Base-by-base conservation (phyloP, 1,139 yeast genomes). In the Kurtzmaniella natalensis region DNA sequence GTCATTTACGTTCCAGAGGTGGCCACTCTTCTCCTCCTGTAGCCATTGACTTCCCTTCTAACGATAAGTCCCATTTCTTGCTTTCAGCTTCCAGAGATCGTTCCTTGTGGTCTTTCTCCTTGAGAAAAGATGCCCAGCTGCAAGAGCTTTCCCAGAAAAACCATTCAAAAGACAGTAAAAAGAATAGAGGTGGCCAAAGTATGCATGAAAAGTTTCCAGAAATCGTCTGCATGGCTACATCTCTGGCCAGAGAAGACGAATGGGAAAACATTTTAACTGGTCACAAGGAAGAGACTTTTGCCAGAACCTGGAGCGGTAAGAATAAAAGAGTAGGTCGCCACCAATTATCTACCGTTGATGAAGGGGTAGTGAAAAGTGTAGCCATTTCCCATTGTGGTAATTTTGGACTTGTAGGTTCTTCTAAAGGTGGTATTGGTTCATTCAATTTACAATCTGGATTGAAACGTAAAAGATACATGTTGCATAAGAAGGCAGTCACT, bases 221-320 rank as follows among this genome's bases (percentile, higher is more conserved):
- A 45, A 79, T 89, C 39, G 65, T 76, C 3, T 69, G 77, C 27
- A 69, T 92, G 42, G 81, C 95, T 1, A 80, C 84, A 43, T 85
- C 85, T 40, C 78, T 77, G 39, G 76, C 86, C 20, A 76, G 94
- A 51, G 82, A 79, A 48, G 92, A 92, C 21, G 94, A 92, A 37
- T 94, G 98, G 98, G 98, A 88, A 51, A 88, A 88, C 50, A 70
- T 94, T 35, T 55, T 94, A n/a, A 88, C 98, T 21, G 94, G 87
- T 0, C 98, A 94, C 57, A 81, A 81, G 50, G 88, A 82, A 40
- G 92, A 84, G 48, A 59, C 70, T 1, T 81, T 78, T 60, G 98
- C 96, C 1, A 76, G 95, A 49, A 84, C 96, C 1, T 94, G 98
- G 98, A 82, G 81, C 50, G 78, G 89, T n/a, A 75, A 74, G 43